A percentile compares a stretch with the other conserved stretches of the same genome.
Evolutionary conservation across 2,329 filamentous ascomycete species (phyloP).

Genomic region (Hypoxylon sp.): DNA sequence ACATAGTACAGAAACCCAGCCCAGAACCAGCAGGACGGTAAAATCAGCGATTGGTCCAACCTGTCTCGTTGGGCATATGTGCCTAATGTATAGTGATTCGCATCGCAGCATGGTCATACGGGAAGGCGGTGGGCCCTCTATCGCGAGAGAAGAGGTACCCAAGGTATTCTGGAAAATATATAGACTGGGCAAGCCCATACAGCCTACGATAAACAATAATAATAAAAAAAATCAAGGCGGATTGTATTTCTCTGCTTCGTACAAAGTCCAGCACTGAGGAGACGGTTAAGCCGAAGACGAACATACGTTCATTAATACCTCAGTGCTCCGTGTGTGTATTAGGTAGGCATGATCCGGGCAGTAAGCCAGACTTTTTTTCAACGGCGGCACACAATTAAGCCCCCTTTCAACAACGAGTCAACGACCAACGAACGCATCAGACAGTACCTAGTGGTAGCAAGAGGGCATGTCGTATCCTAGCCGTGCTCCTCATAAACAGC

Average conservation of each 20-base stretch:
- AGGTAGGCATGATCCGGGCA: not conserved
- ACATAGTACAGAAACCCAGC: not conserved
- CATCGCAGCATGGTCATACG: constrained; percentile 9
- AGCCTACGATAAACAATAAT: not conserved
- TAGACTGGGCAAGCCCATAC: not conserved
- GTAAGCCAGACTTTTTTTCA: not conserved
- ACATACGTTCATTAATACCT: not conserved
- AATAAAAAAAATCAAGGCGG: constrained; percentile 1
- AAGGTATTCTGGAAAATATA: not conserved
- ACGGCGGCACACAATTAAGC: not conserved
- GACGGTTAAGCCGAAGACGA: not conserved
- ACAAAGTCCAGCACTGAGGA: not conserved
- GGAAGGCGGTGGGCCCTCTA: not conserved
- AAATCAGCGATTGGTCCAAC: constrained; percentile 20
- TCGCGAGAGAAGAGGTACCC: not conserved
- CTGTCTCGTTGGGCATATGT: constrained; percentile 12
- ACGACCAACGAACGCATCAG: not conserved
- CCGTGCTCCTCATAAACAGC: not conserved
- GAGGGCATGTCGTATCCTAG: not conserved
- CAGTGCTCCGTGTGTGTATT: not conserved
- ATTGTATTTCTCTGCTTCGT: not conserved
- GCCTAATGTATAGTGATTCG: constrained; percentile 13
- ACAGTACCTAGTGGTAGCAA: not conserved
- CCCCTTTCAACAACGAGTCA: too few relatives aligned
- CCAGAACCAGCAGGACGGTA: constrained; percentile 11